phyloP scores from a whole-genome alignment of 768 basidiomycete genomes.

The Suillus decipiens region DNA sequence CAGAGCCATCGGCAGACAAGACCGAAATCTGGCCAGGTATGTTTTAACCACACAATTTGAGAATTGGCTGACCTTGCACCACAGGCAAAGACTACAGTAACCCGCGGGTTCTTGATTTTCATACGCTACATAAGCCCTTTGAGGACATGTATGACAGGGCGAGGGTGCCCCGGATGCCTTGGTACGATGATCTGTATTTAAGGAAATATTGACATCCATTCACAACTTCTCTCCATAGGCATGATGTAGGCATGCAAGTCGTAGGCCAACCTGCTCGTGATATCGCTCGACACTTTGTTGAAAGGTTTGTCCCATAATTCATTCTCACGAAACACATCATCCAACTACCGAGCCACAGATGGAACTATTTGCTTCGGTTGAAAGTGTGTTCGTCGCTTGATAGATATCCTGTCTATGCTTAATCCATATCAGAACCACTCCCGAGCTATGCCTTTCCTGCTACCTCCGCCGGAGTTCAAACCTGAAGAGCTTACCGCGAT shows the following conservation, averaged over 20 bases:
- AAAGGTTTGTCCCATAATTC: conserved; percentile 54
- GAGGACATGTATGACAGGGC: conserved; percentile 95
- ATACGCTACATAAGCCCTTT: conserved; percentile 81
- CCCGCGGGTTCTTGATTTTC: conserved; percentile 83
- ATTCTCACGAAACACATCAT: conserved; percentile 12
- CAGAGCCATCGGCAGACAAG: conserved; percentile 55
- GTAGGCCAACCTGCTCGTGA: conserved; percentile 97
- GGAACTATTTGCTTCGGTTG: conserved; percentile 92
- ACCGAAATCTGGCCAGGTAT: conserved; percentile 87
- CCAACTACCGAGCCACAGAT: conserved; percentile 46
- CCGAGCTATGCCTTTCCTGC: conserved; percentile 88
- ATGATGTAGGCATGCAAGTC: conserved; percentile 94
- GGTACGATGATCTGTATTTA: conserved; percentile 50
- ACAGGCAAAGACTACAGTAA: conserved; percentile 95
- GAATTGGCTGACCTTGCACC: conserved; percentile 7
- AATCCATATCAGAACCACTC: conserved; percentile 71
- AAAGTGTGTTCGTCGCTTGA: conserved; percentile 55
- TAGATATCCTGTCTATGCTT: neutral
- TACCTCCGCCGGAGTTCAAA: conserved; percentile 92
- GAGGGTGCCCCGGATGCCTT: conserved; percentile 94
- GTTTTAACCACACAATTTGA: neutral
- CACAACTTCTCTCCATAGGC: conserved; percentile 51
- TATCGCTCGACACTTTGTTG: conserved; percentile 90
- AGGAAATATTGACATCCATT: neutral
- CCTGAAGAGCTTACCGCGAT: conserved; percentile 73